phyloP scores from a whole-genome alignment of 352 stramenopile species.

The Phytophthora aleatoria region DNA sequence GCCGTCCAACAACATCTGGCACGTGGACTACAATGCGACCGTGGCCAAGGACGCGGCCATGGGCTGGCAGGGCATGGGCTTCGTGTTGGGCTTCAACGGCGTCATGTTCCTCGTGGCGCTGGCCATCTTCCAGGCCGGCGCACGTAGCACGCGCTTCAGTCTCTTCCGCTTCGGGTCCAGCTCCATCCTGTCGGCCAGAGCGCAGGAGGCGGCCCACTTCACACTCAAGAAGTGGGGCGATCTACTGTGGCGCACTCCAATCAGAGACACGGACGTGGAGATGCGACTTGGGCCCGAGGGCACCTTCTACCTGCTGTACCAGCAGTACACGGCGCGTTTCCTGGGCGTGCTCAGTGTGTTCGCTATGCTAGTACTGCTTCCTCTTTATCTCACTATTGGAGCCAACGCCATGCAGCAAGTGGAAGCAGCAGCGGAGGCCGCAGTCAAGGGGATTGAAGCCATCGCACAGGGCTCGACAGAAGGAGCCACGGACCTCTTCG shows the following conservation, averaged over 20 bases:
- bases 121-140: conserved; percentile 67
- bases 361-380: conserved; percentile 71
- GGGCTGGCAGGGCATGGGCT: conserved; percentile 82
- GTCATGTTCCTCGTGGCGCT: conserved; percentile 70
- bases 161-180: conserved; percentile 72
- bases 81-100: conserved; percentile 74
- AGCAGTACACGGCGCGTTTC: conserved; percentile 76
- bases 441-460: conserved; percentile 31
- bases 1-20: conserved; percentile 63
- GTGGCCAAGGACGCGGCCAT: conserved; percentile 73
- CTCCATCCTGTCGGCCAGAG: conserved; percentile 44
- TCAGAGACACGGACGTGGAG: conserved; percentile 72
- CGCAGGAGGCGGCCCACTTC: conserved; percentile 46
- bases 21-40: conserved; percentile 83
- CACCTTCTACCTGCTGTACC: conserved; percentile 86
- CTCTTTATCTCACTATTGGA: conserved; percentile 71
- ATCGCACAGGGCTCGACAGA: conserved; percentile 24
- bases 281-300: conserved; percentile 68
- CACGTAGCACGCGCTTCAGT: conserved; percentile 70
- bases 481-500: conserved; percentile 17
- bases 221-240: conserved; percentile 65
- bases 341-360: conserved; percentile 65
- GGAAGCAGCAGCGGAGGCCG: conserved; percentile 30
- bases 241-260: conserved; percentile 74
- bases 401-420: conserved; percentile 40